Base-by-base conservation (phyloP, 1,284 basidiomycete species). In the Ceratobasidium sp. region DNA sequence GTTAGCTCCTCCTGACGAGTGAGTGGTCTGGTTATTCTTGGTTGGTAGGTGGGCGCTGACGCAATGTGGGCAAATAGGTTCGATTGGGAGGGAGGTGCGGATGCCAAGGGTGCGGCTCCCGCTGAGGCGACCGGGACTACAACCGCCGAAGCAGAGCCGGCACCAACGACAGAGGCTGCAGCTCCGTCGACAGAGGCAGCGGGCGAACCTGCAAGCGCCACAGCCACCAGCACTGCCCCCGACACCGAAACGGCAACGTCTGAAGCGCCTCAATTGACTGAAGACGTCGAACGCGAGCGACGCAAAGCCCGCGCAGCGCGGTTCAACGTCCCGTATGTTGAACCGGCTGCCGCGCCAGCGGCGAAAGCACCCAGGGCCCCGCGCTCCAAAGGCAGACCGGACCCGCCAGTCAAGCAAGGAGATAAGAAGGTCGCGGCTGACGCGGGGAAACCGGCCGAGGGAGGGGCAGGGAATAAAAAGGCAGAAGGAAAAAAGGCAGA, bases 291-390 rank as follows among this genome's bases (percentile, higher is more conserved):
- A 31, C 8, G 61, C 8, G 76, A 66, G 34, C 73, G 66, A 22
- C 51, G 64, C 27, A 72, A 65, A 58, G 76, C 76, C 11, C 88
- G 90, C 39, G 90, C 90, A 1, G 89, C 84, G 31, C 88, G 90
- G 13, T 92, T 92, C 77, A 88, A 88, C 27, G 87, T 90, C n/a
- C 86, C 90, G 0, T 76, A 90, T 11, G 86, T 91, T 3, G 86
- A 76, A 19, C 69, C 88, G 68, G 22, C 53, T 31, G 78, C 83
- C 6, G 78, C 59, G 79, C 59, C 76, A 68, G 46, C 74, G 71
- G 62, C 58, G 43, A 73, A 58, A 78, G 71, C 53, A 58, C 76
- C 22, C 7, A 62, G 75, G n/a, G 63, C 61, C 29, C 77, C 73
- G 24, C 65, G 58, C 49, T 3, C 66, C 59, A 66, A 59, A 34